Percentiles rank a stretch among this genome's conserved stretches.
Evolutionary conservation across 345 rosid genomes (phyloP).

Genomic region (Erodium maritimum): DNA sequence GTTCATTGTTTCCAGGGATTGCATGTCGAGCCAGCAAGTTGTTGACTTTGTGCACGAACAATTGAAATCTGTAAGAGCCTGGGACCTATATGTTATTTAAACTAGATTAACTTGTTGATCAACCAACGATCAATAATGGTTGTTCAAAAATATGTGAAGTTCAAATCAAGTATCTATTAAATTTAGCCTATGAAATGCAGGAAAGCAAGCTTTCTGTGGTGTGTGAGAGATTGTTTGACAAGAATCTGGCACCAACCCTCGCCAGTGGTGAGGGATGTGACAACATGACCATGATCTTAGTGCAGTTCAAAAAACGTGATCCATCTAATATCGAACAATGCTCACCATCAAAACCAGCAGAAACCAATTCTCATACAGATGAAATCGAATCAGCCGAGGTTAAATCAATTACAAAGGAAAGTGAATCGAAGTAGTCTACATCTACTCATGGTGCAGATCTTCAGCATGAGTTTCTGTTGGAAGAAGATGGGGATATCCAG

Average conservation of each 20-base stretch:
- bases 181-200: slow-evolving; percentile 21
- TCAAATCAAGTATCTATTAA: too few relatives aligned
- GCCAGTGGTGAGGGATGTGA: slow-evolving; percentile 88
- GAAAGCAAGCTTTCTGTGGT: slow-evolving; percentile 66
- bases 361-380: slow-evolving; percentile 16
- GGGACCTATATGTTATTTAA: background rate
- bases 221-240: slow-evolving; percentile 73
- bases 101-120: too few relatives aligned
- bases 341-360: slow-evolving; percentile 20
- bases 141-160: too few relatives aligned
- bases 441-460: too few relatives aligned
- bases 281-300: slow-evolving; percentile 91
- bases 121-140: too few relatives aligned
- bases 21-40: background rate
- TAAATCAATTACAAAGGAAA: background rate
- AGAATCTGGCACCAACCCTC: slow-evolving; percentile 76
- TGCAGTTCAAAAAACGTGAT: slow-evolving; percentile 59
- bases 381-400: slow-evolving; percentile 10
- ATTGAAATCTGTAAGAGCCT: background rate
- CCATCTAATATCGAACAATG: slow-evolving; percentile 20
- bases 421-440: background rate
- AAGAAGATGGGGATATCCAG: too few relatives aligned
- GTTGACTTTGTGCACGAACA: background rate
- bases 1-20: background rate
- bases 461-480: too few relatives aligned